Evolutionary conservation across 768 basidiomycete species (phyloP), one percentile per base, ranked within the genome.

Genomic region (Lactifluus piperatus): DNA sequence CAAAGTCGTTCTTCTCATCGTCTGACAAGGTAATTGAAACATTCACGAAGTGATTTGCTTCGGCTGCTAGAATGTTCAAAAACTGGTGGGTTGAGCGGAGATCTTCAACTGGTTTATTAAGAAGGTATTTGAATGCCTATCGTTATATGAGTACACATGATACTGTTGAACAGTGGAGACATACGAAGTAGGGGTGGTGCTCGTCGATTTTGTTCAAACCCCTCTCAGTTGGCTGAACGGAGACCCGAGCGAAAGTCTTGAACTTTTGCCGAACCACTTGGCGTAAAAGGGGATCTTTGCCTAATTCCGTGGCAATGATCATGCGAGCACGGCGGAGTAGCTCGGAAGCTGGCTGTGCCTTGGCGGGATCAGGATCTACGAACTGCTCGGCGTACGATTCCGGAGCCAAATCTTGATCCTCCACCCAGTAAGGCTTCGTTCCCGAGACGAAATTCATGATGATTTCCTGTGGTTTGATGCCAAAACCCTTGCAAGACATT

Each of bases 111-210:
- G 82, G 83, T 68, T 97, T 98, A 60, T 86, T 79, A 27, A 79
- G 75, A 29, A 97, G 79, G 73, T 97, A 98, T 77, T 98, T 98
- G 81, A 98, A 98, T 66, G 83, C 85, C 95, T 99, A 66, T 10
- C 10, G 54, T 49, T 56, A 13, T 62, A 59, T 50, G 26, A 62
- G 46, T 45, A 41, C 39, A 26, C 37, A 43, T 36, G 8, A 34
- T 45, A 32, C 11, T 44, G 34, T 1, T 13, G 53, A 49, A 26
- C 48, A 13, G 29, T 13, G 50, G 29, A 45, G 29, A 76, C 87
- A 57, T 69, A 88, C 88, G 62, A 78, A 88, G 69, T 84, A 87
- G 4, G 78, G 79, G 71, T 88, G 82, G 56, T 82, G 79, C 63
- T 89, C 85, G 59, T 85, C 83, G 41, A 91, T 88, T 69, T 91